Base-by-base conservation (phyloP, 352 stramenopile genomes). In the Thalassiosira hispida region DNA sequence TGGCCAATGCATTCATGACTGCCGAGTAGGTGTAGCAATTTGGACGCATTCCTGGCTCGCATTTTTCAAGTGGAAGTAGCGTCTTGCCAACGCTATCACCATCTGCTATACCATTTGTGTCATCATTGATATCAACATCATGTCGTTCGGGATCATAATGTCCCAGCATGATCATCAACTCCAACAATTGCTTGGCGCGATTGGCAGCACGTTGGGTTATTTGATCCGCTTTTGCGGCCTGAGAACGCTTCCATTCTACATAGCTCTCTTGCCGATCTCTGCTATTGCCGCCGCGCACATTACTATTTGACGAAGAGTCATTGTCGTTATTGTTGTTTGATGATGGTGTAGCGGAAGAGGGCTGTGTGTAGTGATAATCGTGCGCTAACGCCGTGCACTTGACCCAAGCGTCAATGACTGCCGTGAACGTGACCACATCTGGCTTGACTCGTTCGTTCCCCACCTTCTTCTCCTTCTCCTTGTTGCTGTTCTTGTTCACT, bases 21-120 rank as follows among this genome's bases (percentile, higher is more conserved):
- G 86, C 86, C 25, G 84, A 87, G 47, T 89, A 92, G 5, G 83
- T 89, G 53, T 85, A 89, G 29, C 79, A 80, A 53, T 90, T 92
- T 22, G 71, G 79, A 44, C 75, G 55, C 49, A 90, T 81, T 9
- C 64, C 60, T 5, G 72, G 73, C 57, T 86, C 72, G 33, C 49
- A 69, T 60, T 73, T 76, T 11, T 62, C 12, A 1, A 76, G 12
- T 18, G 40, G 22, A 1, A 49, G 44, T 33, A 52, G 33, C n/a
- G 8, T 20, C 20, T 20, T 46, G 14, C 7, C 7, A 14, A 14
- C 14, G 38, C n/a, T n/a, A n/a, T n/a, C n/a, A n/a, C n/a, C n/a
- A n/a, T n/a, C n/a, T n/a, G n/a, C n/a, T n/a, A n/a, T n/a, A n/a
- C n/a, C n/a, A n/a, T n/a, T n/a, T n/a, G n/a, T n/a, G n/a, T n/a